Evolutionary conservation across 805 yeast species (phyloP), one percentile per base, ranked within the genome.

Genomic region (Teunomyces kruisii): DNA sequence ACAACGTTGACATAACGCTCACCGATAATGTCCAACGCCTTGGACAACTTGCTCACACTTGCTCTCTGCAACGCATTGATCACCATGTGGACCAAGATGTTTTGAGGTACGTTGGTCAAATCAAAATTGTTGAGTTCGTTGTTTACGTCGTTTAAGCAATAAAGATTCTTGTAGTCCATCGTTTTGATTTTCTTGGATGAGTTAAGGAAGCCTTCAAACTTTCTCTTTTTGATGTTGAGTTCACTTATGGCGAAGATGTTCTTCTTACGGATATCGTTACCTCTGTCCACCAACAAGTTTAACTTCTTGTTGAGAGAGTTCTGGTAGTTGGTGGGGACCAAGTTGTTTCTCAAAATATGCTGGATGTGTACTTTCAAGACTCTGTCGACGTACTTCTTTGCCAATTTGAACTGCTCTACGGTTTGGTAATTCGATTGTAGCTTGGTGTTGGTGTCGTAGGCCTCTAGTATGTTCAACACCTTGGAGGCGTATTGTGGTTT

Each of bases 41-140:
- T 78, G 12, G 80, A 70, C 19, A 92, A 70, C 47, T 74, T 76
- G 3, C 70, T 69, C 0, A 75, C 66, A 40, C 79, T 77, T 0
- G 80, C 78, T 35, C 76, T 76, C 13, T 74, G 68, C 45, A 94
- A 69, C 0, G 96, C 89, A 1, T 79, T 77, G 45, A 79, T 68
- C 12, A 84, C 88, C 76, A 84, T 83, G 37, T 79, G 75, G 16
- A 75, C 76, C 45, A 90, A 75, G 1, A 85, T 72, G 41, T 81
- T 80, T 16, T 76, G 77, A 4, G 94, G 85, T 6, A 94, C 68
- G 8, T 79, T 68, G 2, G 88, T 74, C 44, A 88, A 78, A 60
- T 92, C 92, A 58, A 88, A 85, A 31, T 75, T 75, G 27, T 80
- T 75, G 46, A 88, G 67, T 40, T 83, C 83, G 56, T 84, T 81